phyloP scores from a whole-genome alignment of 106 monocot genomes.

The Apostasia shenzhenica region DNA sequence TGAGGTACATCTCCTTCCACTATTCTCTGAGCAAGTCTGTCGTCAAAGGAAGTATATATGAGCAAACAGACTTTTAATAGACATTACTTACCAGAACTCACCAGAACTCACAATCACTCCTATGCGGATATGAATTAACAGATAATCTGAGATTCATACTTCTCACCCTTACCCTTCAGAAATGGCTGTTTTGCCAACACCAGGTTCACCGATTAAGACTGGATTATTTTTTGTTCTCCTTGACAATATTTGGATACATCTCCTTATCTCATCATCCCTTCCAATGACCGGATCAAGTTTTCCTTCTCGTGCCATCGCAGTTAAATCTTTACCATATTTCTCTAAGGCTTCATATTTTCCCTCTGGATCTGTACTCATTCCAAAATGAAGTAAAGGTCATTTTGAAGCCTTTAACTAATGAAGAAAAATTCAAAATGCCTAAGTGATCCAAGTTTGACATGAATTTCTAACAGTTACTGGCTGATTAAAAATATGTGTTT shows the following conservation, averaged over 20 bases:
- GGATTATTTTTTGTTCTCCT: conserved; percentile 98
- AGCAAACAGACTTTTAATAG: background rate
- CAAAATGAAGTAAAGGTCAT: background rate
- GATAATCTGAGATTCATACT: background rate
- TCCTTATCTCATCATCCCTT: conserved; percentile 98
- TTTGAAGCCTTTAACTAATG: background rate
- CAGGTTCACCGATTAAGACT: conserved; percentile 98
- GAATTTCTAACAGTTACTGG: no score
- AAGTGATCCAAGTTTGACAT: no score
- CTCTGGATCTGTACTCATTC: conserved; percentile 72
- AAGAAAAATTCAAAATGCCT: no score
- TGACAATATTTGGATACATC: conserved; percentile 98
- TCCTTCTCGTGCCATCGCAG: conserved; percentile 93
- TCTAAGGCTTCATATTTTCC: conserved; percentile 97
- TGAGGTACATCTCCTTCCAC: conserved; percentile 99
- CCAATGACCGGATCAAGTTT: conserved; percentile 99
- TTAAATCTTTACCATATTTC: conserved; percentile 96
- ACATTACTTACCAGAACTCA: no score
- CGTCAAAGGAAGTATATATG: conserved; percentile 1
- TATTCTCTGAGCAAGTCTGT: conserved; percentile 97
- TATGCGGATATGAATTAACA: background rate
- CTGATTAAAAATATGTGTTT: no score
- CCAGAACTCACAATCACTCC: background rate
- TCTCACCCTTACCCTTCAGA: conserved; percentile 80
- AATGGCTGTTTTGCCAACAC: conserved; percentile 99